Conservation (phyloP, 176 grass and related monocot genomes). For the Oryza glaberrima region DNA sequence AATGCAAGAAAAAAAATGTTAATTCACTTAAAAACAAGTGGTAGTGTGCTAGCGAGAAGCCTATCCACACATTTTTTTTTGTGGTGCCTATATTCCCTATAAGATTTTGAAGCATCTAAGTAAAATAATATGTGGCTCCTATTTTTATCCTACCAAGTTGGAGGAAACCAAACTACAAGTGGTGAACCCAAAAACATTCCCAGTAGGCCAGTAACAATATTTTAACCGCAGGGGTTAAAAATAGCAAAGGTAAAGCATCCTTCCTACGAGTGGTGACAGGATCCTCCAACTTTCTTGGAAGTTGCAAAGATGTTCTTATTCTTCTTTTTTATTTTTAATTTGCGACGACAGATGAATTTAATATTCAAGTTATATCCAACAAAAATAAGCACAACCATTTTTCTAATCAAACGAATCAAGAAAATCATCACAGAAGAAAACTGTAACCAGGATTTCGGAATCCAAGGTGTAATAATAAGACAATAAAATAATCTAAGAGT, state of each 20-base stretch:
- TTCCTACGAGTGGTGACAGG: neutral
- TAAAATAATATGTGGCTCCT: neutral
- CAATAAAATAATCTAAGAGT: neutral
- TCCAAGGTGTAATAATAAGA: neutral
- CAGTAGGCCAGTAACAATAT: neutral
- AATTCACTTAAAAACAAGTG: neutral
- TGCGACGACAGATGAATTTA: neutral
- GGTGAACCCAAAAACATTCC: neutral
- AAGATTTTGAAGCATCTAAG: neutral
- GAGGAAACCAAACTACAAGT: neutral
- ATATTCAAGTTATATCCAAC: neutral
- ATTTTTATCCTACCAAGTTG: conserved; percentile 24
- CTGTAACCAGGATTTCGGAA: neutral
- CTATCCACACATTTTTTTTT: neutral
- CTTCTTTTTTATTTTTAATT: neutral
- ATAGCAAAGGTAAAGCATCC: neutral
- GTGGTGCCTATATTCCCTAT: neutral
- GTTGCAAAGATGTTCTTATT: neutral
- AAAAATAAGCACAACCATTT: neutral
- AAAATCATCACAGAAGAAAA: neutral
- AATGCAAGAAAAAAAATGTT: conserved; percentile 16
- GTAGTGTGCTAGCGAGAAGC: neutral
- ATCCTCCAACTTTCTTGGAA: conserved; percentile 32
- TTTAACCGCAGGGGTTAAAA: neutral
- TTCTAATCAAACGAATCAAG: neutral